Percentiles rank a stretch among this genome's conserved stretches.
phyloP scores from a whole-genome alignment of 129 eudicot species.

The Pulicaria dysenterica region DNA sequence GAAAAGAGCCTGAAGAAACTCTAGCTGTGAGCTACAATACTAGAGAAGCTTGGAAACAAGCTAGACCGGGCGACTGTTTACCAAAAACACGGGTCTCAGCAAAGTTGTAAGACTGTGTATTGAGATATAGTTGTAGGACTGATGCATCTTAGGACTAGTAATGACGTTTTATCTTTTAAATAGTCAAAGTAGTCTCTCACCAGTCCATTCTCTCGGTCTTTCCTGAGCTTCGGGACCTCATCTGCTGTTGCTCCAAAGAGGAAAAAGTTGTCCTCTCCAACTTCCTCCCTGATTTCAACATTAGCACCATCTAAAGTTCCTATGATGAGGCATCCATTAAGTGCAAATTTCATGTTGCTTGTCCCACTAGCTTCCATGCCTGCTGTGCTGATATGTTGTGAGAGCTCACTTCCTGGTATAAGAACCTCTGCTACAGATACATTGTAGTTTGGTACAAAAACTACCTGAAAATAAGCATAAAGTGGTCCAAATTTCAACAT shows the following conservation, averaged over 20 bases:
- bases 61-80: too few relatives aligned
- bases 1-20: neutral
- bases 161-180: neutral
- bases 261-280: conserved; percentile 90
- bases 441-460: conserved; percentile 97
- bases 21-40: neutral
- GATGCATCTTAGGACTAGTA: neutral
- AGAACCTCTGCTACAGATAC: conserved; percentile 98
- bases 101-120: neutral
- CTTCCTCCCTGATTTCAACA: conserved; percentile 96
- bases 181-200: conserved; percentile 40
- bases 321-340: conserved; percentile 95
- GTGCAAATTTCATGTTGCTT: conserved; percentile 98
- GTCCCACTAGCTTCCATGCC: conserved; percentile 99
- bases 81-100: too few relatives aligned
- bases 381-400: conserved; percentile 99
- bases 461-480: conserved; percentile 51
- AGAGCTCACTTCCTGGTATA: conserved; percentile 98
- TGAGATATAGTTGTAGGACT: neutral
- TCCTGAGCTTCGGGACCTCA: conserved; percentile 85
- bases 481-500: conserved; percentile 2
- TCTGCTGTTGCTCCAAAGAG: conserved; percentile 98
- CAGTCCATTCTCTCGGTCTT: conserved; percentile 93
- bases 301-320: conserved; percentile 99
- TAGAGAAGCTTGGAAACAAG: too few relatives aligned